These are phyloP conservation scores for Cytospora leucostoma DNA, from an alignment of 2,329 filamentous ascomycete species.

Conservation along the genomic window DNA sequence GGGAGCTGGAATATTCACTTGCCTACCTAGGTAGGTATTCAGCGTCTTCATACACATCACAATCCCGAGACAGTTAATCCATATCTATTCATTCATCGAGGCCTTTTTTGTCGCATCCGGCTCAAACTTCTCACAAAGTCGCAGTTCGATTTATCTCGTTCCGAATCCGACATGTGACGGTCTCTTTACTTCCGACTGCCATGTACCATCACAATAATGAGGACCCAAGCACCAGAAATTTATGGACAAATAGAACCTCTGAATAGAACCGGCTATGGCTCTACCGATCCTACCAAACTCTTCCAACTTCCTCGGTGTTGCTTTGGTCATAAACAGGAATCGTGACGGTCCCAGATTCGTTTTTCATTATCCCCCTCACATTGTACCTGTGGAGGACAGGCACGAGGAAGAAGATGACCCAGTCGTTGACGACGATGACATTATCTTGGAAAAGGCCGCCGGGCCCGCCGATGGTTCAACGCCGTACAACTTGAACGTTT, in stretches of 20 bases:
- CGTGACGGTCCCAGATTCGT: conserved; percentile 79
- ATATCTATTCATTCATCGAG: background rate
- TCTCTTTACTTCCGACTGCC: background rate
- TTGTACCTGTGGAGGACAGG: conserved; percentile 44
- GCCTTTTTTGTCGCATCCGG: background rate
- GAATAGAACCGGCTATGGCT: conserved; percentile 42
- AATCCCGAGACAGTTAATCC: background rate
- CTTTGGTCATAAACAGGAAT: conserved; percentile 72
- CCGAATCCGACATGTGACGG: background rate
- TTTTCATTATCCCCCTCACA: conserved; percentile 80
- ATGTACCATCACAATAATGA: background rate
- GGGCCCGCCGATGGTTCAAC: conserved; percentile 40
- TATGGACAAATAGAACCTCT: background rate
- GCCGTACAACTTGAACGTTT: conserved; percentile 36
- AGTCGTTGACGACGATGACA: conserved; percentile 53
- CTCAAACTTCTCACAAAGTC: background rate
- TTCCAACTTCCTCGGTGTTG: conserved; percentile 66
- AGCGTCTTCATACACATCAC: background rate
- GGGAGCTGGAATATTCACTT: background rate
- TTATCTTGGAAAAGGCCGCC: conserved; percentile 49
- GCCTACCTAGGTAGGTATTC: too few species aligned
- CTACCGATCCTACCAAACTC: conserved; percentile 51
- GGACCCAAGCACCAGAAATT: background rate
- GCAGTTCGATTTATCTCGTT: background rate
- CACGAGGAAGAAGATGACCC: conserved; percentile 38